Conservation (phyloP, 1,284 basidiomycete species). For the Cryptococcus sp. region DNA sequence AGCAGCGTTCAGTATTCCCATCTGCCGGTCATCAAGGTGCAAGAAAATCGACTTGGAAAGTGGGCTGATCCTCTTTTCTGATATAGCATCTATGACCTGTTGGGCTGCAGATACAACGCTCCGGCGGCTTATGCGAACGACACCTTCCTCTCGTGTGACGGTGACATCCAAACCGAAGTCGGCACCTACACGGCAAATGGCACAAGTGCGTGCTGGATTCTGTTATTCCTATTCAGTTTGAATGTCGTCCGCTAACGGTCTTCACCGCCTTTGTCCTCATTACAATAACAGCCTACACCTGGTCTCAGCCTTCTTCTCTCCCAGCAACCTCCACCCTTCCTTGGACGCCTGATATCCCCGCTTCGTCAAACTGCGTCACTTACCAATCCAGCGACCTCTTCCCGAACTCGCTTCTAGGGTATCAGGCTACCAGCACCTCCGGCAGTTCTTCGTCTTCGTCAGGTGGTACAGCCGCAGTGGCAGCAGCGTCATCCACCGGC, state of each 20-base stretch:
- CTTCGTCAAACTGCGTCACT: slow-evolving; percentile 65
- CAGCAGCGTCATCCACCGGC: no score
- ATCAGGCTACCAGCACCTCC: not conserved
- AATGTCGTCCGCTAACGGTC: no score
- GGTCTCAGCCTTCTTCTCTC: slow-evolving; percentile 61
- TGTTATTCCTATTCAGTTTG: not conserved
- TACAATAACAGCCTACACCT: slow-evolving; percentile 54
- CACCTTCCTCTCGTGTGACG: slow-evolving; percentile 63
- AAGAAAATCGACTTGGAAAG: no score
- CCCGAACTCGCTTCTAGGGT: slow-evolving; percentile 38
- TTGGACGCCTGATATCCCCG: slow-evolving; percentile 63
- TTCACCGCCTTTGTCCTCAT: no score
- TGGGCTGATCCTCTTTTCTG: slow-evolving; percentile 54
- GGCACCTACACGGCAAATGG: slow-evolving; percentile 58
- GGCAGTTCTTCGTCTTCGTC: not conserved
- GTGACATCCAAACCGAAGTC: slow-evolving; percentile 64
- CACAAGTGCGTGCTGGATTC: slow-evolving; percentile 52
- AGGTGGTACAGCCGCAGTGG: no score
- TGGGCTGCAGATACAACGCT: slow-evolving; percentile 69
- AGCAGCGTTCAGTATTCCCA: not conserved
- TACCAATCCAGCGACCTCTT: slow-evolving; percentile 62
- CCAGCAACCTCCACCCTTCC: slow-evolving; percentile 63
- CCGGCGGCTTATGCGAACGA: slow-evolving; percentile 63
- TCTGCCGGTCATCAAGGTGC: no score
- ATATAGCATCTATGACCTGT: slow-evolving; percentile 59